phyloP scores from a whole-genome alignment of 495 filamentous ascomycete genomes.

The Xylaria sp. region DNA sequence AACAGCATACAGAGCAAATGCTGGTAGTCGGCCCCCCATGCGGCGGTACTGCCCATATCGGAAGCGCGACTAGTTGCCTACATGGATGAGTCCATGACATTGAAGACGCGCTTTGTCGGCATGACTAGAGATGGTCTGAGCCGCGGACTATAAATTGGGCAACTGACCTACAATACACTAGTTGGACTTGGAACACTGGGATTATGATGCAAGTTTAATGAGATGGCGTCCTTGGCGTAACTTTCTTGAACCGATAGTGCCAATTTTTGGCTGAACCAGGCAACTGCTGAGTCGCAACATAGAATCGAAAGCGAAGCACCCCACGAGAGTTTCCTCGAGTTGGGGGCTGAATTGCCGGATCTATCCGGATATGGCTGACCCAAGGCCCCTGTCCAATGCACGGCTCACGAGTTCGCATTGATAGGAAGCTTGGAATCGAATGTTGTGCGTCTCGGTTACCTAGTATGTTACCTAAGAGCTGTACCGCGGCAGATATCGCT shows the following conservation, averaged over 20 bases:
- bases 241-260: conserved; percentile 6
- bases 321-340: background rate
- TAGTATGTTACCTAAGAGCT: background rate
- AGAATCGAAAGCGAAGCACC: background rate
- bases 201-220: conserved; percentile 14
- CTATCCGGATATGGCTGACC: background rate
- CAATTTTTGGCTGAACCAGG: background rate
- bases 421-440: background rate
- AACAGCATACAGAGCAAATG: background rate
- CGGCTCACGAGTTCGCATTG: background rate
- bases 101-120: background rate
- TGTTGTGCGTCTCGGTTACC: background rate
- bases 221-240: conserved; percentile 10
- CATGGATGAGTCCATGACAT: background rate
- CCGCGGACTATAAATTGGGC: background rate
- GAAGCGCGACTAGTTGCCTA: background rate
- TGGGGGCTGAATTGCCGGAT: background rate
- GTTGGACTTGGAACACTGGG: background rate
- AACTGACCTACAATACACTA: background rate
- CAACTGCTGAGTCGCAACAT: background rate
- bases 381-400: background rate
- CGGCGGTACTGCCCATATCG: background rate
- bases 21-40: background rate
- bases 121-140: conserved; percentile 8
- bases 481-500: too few species aligned